Percentiles rank a stretch among this genome's conserved stretches.
Conservation (phyloP, 345 rosid species). For the Iberis pinnata region DNA sequence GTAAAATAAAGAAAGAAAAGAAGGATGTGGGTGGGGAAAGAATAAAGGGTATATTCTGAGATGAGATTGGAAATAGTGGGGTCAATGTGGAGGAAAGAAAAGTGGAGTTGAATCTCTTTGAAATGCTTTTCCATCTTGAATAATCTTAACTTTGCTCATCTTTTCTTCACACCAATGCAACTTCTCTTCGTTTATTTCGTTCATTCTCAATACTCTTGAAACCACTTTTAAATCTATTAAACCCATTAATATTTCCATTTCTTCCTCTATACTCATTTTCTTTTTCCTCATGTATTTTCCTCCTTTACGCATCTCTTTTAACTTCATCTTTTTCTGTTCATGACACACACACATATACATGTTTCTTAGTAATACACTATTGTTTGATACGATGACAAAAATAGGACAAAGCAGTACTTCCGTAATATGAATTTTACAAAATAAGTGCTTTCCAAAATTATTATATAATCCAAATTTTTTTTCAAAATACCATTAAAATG, state of each 20-base stretch:
- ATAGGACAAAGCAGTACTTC: too few relatives aligned
- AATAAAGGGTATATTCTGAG: constrained; percentile 33
- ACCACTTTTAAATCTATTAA: constrained; percentile 80
- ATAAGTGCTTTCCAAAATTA: too few relatives aligned
- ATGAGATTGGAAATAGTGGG: constrained; percentile 20
- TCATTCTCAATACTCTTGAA: constrained; percentile 83
- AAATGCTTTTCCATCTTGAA: constrained; percentile 49
- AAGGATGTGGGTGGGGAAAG: constrained; percentile 23
- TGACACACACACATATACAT: too few relatives aligned
- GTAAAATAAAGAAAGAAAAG: background rate
- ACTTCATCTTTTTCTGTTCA: constrained; percentile 69
- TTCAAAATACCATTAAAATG: too few relatives aligned
- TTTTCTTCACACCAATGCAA: constrained; percentile 96
- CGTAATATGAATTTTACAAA: too few relatives aligned
- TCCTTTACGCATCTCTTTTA: constrained; percentile 64
- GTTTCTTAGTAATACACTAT: too few relatives aligned
- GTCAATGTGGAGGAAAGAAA: constrained; percentile 90
- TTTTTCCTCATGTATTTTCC: constrained; percentile 68
- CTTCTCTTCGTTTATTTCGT: constrained; percentile 58
- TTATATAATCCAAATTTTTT: too few relatives aligned
- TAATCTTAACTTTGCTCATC: constrained; percentile 81
- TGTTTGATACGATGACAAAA: too few relatives aligned
- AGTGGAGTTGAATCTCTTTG: constrained; percentile 88
- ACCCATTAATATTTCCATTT: constrained; percentile 87
- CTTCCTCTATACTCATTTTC: constrained; percentile 59